Percentiles rank a stretch among this genome's conserved stretches.
Evolutionary conservation across 768 basidiomycete species (phyloP).

Genomic region (Pluteus cervinus): DNA sequence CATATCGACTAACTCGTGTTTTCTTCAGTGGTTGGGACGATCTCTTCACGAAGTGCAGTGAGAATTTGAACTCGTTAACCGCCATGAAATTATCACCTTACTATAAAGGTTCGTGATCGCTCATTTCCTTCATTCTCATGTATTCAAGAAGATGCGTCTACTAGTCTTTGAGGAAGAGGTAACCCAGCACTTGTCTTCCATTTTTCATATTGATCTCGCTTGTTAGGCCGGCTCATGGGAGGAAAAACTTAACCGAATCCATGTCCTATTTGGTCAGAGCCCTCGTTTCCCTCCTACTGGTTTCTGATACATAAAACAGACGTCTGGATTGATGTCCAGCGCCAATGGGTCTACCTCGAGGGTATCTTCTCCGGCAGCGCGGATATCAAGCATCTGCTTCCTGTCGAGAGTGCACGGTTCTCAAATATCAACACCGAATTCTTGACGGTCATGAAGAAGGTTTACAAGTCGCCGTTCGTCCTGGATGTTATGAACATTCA

Average conservation of each 20-base stretch:
- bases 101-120: conserved; percentile 70
- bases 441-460: conserved; percentile 98
- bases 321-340: conserved; percentile 99
- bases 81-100: conserved; percentile 99
- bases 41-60: conserved; percentile 92
- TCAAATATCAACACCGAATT: conserved; percentile 99
- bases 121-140: background rate
- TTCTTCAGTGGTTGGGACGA: conserved; percentile 89
- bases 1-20: conserved; percentile 5
- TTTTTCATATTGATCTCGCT: conserved; percentile 1
- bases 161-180: conserved; percentile 88
- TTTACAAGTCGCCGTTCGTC: conserved; percentile 98
- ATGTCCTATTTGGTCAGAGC: conserved; percentile 83
- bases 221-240: conserved; percentile 84
- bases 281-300: background rate
- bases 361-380: conserved; percentile 99
- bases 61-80: conserved; percentile 91
- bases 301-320: conserved; percentile 38
- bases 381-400: conserved; percentile 98
- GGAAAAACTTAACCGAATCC: conserved; percentile 93
- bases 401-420: conserved; percentile 96
- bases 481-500: conserved; percentile 95
- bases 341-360: conserved; percentile 99
- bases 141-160: conserved; percentile 6
- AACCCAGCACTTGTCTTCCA: conserved; percentile 11